A percentile compares a stretch with the other conserved stretches of the same genome.
Conservation (phyloP, 257 asterid genomes). For the Fraxinus quadrangulata region DNA sequence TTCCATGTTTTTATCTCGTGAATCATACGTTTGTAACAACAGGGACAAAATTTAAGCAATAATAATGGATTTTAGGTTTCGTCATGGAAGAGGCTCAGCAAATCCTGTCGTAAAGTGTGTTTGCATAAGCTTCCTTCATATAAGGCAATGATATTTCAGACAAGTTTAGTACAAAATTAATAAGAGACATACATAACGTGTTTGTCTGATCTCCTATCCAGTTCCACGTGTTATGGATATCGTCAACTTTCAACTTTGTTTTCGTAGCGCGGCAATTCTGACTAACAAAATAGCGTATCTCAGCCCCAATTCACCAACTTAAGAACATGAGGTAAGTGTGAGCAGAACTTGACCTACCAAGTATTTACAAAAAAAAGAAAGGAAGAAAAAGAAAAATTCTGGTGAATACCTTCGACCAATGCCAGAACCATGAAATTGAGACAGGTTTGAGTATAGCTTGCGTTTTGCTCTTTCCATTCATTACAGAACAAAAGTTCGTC, state of each 20-base stretch:
- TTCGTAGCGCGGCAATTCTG: not conserved
- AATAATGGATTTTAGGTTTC: not conserved
- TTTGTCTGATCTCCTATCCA: not conserved
- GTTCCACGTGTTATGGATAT: not conserved
- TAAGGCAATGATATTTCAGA: not conserved
- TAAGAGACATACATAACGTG: not conserved
- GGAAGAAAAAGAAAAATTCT: no score
- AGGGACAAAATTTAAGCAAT: not conserved
- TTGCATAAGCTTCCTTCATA: not conserved
- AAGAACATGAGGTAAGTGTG: not conserved
- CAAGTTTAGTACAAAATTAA: not conserved
- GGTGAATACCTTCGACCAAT: not conserved
- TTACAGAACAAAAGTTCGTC: constrained; percentile 1
- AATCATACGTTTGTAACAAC: not conserved
- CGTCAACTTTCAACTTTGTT: not conserved
- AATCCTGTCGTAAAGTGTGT: not conserved
- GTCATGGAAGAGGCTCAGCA: not conserved
- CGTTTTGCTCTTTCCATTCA: constrained; percentile 6
- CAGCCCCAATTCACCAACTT: not conserved
- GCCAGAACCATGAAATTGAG: not conserved
- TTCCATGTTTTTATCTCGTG: not conserved
- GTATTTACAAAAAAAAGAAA: not conserved
- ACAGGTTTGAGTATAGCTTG: not conserved
- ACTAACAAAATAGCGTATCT: not conserved
- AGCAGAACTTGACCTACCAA: not conserved